These are phyloP conservation scores for Ammopiptanthus mongolicus DNA, from an alignment of 306 rosid genomes.

Conservation along the genomic window DNA sequence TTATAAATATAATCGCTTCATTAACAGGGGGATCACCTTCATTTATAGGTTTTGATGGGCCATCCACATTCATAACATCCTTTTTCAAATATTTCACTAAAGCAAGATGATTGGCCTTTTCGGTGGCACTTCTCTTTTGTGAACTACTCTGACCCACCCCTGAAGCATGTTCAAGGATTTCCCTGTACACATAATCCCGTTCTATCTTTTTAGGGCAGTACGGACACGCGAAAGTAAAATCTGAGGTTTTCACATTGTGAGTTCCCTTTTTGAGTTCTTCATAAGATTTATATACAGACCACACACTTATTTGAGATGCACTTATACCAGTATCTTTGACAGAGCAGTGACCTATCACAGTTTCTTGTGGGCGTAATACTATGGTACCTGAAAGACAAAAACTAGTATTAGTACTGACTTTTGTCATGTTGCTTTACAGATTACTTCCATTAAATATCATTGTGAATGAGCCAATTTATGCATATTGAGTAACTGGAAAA, in stretches of 20 bases:
- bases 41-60: slow-evolving; percentile 33
- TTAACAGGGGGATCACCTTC: slow-evolving; percentile 33
- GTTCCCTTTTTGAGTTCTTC: slow-evolving; percentile 66
- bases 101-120: slow-evolving; percentile 86
- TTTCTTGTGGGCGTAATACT: slow-evolving; percentile 24
- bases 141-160: slow-evolving; percentile 86
- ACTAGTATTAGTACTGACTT: not conserved
- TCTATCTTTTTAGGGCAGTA: slow-evolving; percentile 70
- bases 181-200: slow-evolving; percentile 55
- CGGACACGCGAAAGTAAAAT: slow-evolving; percentile 68
- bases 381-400: slow-evolving; percentile 36
- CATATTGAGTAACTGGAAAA: not conserved
- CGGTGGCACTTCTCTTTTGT: slow-evolving; percentile 59
- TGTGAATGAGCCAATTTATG: not conserved
- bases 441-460: not conserved
- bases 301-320: slow-evolving; percentile 46
- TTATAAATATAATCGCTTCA: not conserved
- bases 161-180: slow-evolving; percentile 86
- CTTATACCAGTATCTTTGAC: slow-evolving; percentile 45
- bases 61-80: slow-evolving; percentile 36
- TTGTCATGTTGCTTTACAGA: not conserved
- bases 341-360: slow-evolving; percentile 31
- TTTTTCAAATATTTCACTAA: slow-evolving; percentile 62
- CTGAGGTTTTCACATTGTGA: slow-evolving; percentile 48
- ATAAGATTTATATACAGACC: slow-evolving; percentile 38